Percentiles rank a stretch among this genome's conserved stretches.
Evolutionary conservation across 2,329 filamentous ascomycete genomes (phyloP).

Genomic region (Ceratocystis eucalypticola): DNA sequence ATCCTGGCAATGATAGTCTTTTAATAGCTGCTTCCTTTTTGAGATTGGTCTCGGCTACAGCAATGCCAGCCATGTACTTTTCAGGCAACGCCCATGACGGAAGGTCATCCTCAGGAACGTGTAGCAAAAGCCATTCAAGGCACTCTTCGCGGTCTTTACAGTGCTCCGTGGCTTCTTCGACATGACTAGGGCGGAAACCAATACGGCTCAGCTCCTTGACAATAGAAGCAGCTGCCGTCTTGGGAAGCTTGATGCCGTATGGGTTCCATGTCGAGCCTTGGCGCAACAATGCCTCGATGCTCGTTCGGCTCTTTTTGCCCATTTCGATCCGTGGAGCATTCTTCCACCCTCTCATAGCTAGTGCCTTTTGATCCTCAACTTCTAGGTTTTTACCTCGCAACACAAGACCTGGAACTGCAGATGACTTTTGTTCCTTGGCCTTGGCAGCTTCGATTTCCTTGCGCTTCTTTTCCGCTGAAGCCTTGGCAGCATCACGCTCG

Average conservation of each 20-base stretch:
- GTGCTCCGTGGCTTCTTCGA: conserved; percentile 72
- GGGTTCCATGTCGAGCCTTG: conserved; percentile 78
- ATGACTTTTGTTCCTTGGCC: conserved; percentile 43
- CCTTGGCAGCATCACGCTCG: conserved; percentile 67
- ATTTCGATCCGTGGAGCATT: conserved; percentile 85
- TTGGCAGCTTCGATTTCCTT: conserved; percentile 54
- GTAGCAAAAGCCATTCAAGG: conserved; percentile 89
- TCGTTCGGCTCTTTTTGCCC: conserved; percentile 63
- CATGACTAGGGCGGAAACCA: conserved; percentile 79
- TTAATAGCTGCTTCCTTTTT: conserved; percentile 72
- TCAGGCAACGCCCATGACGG: conserved; percentile 85
- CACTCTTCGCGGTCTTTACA: conserved; percentile 89
- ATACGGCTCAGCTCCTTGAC: conserved; percentile 62
- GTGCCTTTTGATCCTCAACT: conserved; percentile 25
- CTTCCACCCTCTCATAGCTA: conserved; percentile 60
- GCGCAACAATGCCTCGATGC: conserved; percentile 68
- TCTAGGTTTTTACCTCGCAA: conserved; percentile 25
- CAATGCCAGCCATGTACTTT: conserved; percentile 80
- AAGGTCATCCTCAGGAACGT: conserved; percentile 94
- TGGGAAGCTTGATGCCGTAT: conserved; percentile 52
- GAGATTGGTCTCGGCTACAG: conserved; percentile 68
- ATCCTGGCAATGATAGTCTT: conserved; percentile 67
- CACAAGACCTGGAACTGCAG: conserved; percentile 13
- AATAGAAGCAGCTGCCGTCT: conserved; percentile 43
- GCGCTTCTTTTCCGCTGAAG: conserved; percentile 63